These are phyloP conservation scores for Linnemannia schmuckeri DNA, from an alignment of 192 early-diverging fungal genomes.

Conservation along the genomic window DNA sequence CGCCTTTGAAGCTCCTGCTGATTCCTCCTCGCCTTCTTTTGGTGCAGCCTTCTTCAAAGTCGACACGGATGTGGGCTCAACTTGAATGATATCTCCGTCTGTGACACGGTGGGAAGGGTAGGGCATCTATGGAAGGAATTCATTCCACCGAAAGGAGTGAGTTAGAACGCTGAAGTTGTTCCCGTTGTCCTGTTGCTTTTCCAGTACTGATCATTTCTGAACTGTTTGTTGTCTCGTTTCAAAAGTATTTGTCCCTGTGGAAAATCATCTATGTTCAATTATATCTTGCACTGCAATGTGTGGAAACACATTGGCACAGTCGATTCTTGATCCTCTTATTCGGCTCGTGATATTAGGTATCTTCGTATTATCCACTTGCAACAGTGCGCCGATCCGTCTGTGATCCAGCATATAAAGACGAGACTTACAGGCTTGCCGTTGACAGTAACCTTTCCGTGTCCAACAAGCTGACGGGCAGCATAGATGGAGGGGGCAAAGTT, in stretches of 20 bases:
- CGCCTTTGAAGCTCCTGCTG: constrained; percentile 13
- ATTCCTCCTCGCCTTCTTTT: constrained; percentile 57
- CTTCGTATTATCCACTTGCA: too few relatives aligned
- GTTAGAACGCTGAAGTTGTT: not conserved
- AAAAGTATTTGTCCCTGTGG: too few relatives aligned
- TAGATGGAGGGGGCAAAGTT: constrained; percentile 91
- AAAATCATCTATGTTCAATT: too few relatives aligned
- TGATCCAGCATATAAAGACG: not conserved
- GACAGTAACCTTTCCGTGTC: constrained; percentile 90
- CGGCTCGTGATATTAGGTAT: not conserved
- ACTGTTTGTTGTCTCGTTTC: too few relatives aligned
- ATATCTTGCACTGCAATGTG: too few relatives aligned
- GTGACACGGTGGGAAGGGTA: constrained; percentile 82
- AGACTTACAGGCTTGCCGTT: constrained; percentile 86
- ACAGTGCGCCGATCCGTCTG: not conserved
- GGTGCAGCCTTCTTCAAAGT: constrained; percentile 66
- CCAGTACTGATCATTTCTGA: not conserved
- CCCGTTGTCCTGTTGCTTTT: not conserved
- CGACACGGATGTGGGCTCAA: constrained; percentile 80
- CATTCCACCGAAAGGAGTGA: not conserved
- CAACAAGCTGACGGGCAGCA: constrained; percentile 85
- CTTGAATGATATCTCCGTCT: constrained; percentile 90
- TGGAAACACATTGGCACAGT: too few relatives aligned
- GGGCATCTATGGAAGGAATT: constrained; percentile 62
- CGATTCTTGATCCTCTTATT: not conserved